A percentile compares a stretch with the other conserved stretches of the same genome.
These are phyloP conservation scores for Leccinum angustisporum DNA, from an alignment of 1,284 basidiomycete genomes.

Conservation along the genomic window DNA sequence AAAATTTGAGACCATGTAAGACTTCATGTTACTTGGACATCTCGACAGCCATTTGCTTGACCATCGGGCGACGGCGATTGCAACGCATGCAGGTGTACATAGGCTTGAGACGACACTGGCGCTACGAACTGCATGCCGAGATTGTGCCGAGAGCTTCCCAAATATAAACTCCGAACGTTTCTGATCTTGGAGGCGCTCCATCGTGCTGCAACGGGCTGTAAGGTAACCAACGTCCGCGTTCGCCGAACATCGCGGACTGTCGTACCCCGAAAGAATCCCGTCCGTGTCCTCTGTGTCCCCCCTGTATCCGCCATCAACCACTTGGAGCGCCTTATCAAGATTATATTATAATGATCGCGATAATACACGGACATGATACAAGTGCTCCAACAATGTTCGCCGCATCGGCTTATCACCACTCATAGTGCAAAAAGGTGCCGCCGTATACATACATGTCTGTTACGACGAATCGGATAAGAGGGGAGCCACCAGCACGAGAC, in stretches of 20 bases:
- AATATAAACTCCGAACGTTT: too few species aligned
- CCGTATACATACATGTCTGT: background rate
- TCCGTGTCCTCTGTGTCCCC: background rate
- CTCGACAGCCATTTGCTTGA: too few species aligned
- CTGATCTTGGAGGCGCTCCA: too few species aligned
- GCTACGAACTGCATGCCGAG: too few species aligned
- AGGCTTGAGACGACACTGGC: too few species aligned
- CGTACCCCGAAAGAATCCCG: background rate
- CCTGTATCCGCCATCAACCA: constrained; percentile 15
- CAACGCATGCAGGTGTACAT: too few species aligned
- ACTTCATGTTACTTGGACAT: too few species aligned
- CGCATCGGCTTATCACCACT: constrained; percentile 16
- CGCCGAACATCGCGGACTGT: background rate
- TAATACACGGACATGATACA: background rate
- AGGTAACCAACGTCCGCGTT: background rate
- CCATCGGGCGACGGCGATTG: too few species aligned
- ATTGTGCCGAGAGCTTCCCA: too few species aligned
- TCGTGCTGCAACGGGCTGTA: too few species aligned
- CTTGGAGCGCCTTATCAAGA: constrained; percentile 1
- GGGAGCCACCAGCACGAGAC: background rate
- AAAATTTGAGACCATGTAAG: too few species aligned
- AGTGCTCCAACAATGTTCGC: background rate
- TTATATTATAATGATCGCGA: background rate
- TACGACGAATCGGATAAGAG: background rate
- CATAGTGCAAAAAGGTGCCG: background rate